Base-by-base conservation (phyloP, 148 eudicot genomes). In the Rhododendron kiyosumense region DNA sequence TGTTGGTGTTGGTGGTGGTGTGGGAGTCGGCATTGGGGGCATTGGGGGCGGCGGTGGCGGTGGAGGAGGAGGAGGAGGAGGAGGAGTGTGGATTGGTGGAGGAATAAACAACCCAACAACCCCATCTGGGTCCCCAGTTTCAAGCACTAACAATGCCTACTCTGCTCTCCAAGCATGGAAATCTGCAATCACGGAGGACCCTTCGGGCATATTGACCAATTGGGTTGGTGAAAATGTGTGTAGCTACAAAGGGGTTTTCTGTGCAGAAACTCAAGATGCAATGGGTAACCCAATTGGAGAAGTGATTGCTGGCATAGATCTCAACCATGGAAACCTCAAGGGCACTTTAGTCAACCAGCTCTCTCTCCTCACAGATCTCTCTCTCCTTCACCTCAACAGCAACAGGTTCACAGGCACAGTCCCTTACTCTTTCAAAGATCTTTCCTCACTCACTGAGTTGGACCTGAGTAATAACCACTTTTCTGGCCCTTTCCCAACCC, bases 221-320 rank as follows among this genome's bases (percentile, higher is more conserved):
- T 96, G 98, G 99, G 91, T 88, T 1, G 99, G 99, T 57, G 86
- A 95, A 41, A 91, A 95, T 91, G 99, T 96, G 65, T 96, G 99
- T 46, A 83, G 84, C 45, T 96, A 96, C 86, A 92, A 86, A 82
- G 98, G 99, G 5, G 89, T 96, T 7, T 96, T 95, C 36, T 96
- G 99, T 79, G 85, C 94, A 43, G 80, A 82, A 10, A 12, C 78
- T 12, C 49, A 24, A 26, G 79, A 81, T 2, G 76, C 82, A 32
- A 32, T 77, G 14, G 67, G 54, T 20, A 14, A 15, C 38, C 28
- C 87, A 34, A n/a, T 86, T 3, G 88, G 85, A 1, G 81, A 76
- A 8, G 85, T 89, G 24, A 91, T 95, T 13, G 89, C 93, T 13
- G 91, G 93, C 26, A 93, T 96, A 84, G 99, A 96, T 90, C 98